These are phyloP conservation scores for Diospyros kaki DNA, from an alignment of 148 eudicot genomes.

Conservation along the genomic window DNA sequence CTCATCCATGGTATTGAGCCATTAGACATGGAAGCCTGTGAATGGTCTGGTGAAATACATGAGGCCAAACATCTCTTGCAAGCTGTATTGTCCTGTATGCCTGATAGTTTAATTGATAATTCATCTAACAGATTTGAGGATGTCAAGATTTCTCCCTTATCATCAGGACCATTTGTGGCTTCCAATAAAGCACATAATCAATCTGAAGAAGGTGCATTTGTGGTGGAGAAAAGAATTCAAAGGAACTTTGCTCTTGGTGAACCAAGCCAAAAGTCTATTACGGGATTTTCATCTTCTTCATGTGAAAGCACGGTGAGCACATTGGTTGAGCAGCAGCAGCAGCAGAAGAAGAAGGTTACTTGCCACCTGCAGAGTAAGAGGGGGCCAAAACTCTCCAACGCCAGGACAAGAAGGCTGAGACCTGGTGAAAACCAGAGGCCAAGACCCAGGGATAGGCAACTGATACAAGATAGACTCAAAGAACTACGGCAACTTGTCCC, in stretches of 20 bases:
- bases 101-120: constrained; percentile 26
- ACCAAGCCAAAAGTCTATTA: constrained; percentile 11
- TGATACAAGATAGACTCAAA: constrained; percentile 64
- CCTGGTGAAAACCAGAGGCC: constrained; percentile 29
- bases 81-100: constrained; percentile 29
- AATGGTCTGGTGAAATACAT: constrained; percentile 24
- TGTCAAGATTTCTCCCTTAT: constrained; percentile 22
- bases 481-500: constrained; percentile 66
- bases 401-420: constrained; percentile 35
- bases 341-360: constrained; percentile 13
- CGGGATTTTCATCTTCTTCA: constrained; percentile 33
- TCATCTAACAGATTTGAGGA: constrained; percentile 14
- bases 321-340: constrained; percentile 27
- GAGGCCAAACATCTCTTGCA: constrained; percentile 39
- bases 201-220: constrained; percentile 19
- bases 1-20: constrained; percentile 15
- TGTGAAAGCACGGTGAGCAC: constrained; percentile 37
- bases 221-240: constrained; percentile 16
- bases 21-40: constrained; percentile 20
- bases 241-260: constrained; percentile 17
- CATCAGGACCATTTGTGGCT: constrained; percentile 29
- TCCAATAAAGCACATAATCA: constrained; percentile 22
- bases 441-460: constrained; percentile 69
- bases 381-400: constrained; percentile 23
- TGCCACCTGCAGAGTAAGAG: constrained; percentile 15